Evolutionary conservation across 441 rosid genomes (phyloP), one percentile per base, ranked within the genome.

Genomic region (Croton laevigatus): DNA sequence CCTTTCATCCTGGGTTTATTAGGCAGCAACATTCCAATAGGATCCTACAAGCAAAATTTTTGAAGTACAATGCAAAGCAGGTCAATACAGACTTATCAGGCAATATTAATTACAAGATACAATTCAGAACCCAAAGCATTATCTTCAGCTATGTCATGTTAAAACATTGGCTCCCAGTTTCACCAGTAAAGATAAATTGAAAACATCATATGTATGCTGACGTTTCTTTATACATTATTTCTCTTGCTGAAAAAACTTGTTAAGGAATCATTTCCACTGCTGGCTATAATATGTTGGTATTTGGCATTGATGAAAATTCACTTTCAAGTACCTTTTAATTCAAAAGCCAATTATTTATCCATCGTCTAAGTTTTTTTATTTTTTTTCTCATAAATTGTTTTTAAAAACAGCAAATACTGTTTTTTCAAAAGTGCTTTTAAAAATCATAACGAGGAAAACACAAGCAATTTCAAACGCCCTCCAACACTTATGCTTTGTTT

Each of bases 1-100:
- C 83, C 81, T 66, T 70, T 74, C 69, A 76, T 66, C 59, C 49
- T 66, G 19, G 74, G 76, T 2, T 80, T 69, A 67, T 73, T 55
- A 37, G 57, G 32, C 78, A 78, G 57, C 55, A 69, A 34, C 48
- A 59, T 32, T 58, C 67, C 66, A 20, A 62, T 32, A 52, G 69
- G 53, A 49, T 66, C 82, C 78, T 80, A 67, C 69, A 38, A 74
- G 46, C 65, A 72, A 79, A 69, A 54, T 67, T 62, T 32, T 55
- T 6, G 6, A 22, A 61, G 62, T 55, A 75, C 59, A 55, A 69
- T 12, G 45, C 3, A 66, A 10, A 14, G 32, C 14, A 36, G n/a
- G 51, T 63, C 55, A 72, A 38, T 57, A 54, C 67, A 59, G 19
- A 51, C 6, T n/a, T 8, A 14, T 66, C 27, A 46, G 48, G 20